Base-by-base conservation (phyloP, 805 yeast species). In the Sugiyamaella lignohabitans region DNA sequence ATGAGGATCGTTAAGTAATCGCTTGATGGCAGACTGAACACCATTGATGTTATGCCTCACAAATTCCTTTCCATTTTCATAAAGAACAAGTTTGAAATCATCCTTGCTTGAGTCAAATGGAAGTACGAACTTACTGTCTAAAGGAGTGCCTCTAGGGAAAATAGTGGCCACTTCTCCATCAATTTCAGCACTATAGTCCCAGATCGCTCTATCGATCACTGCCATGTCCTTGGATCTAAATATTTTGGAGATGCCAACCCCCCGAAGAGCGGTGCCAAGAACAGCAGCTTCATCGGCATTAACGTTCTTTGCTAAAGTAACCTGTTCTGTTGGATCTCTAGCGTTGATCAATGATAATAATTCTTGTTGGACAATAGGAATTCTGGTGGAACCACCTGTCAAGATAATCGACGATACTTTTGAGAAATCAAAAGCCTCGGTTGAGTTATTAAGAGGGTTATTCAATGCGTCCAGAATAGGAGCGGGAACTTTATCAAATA, bases 221-320 rank as follows among this genome's bases (percentile, higher is more conserved):
- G 70, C 66, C 42, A 87, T 73, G 38, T 78, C 79, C 55, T 78
- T 78, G 4, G 84, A 73, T 54, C 80, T 78, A 63, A 80, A 82
- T 57, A 80, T 74, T 35, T 79, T 74, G n/a, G 87, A 78, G 34
- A 87, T 69, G 41, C 79, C 72, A 36, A 87, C 83, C 18, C 93
- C 98, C 53, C 88, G 76, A 34, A 84, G 69, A n/a, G 96, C 79
- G 2, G 94, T 79, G 42, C 98, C 98, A 57, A 86, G 73, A 11
- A 87, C 96, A 44, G 87, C 87, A 39, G 97, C 81, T 68, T 93
- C 98, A 65, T 93, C 98, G 0, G 98, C 93, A 64, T 93, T 93
- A 39, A 93, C 94, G 43, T 82, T 86, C 63, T 82, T 87, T 19
- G 95, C 74, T 21, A 55, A 23, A 2, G 43, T 24, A 35, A 89